A percentile compares a stretch with the other conserved stretches of the same genome.
Conservation (phyloP, 2,329 filamentous ascomycete genomes). For the Pleoardoris graminearum region DNA sequence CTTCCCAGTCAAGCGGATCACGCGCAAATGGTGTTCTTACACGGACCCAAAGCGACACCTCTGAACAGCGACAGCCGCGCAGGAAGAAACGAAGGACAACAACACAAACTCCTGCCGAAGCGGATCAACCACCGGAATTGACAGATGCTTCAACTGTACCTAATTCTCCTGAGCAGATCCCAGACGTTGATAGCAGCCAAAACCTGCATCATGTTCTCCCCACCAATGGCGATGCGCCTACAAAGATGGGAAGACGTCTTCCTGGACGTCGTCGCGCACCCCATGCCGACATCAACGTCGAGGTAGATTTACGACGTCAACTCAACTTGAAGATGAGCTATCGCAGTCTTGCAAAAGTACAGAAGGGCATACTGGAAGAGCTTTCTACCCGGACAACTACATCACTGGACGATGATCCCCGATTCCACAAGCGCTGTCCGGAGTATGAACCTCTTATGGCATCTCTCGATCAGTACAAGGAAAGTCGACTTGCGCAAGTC, state of each 20-base stretch:
- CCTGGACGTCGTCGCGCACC: slow-evolving; percentile 53
- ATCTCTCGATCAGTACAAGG: slow-evolving; percentile 56
- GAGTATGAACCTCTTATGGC: slow-evolving; percentile 58
- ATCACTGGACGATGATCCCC: slow-evolving; percentile 58
- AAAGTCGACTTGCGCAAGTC: slow-evolving; percentile 44
- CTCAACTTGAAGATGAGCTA: slow-evolving; percentile 68
- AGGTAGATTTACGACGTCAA: slow-evolving; percentile 59
- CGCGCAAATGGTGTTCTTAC: slow-evolving; percentile 39
- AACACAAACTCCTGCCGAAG: slow-evolving; percentile 30
- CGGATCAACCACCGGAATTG: slow-evolving; percentile 41
- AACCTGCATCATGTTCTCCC: slow-evolving; percentile 41
- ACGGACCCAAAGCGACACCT: slow-evolving; percentile 41
- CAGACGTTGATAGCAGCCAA: slow-evolving; percentile 37
- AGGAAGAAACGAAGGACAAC: slow-evolving; percentile 40
- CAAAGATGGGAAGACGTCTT: slow-evolving; percentile 43
- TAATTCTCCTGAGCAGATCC: slow-evolving; percentile 42
- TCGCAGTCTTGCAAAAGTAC: slow-evolving; percentile 62
- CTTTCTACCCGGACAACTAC: slow-evolving; percentile 64
- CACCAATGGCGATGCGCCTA: slow-evolving; percentile 41
- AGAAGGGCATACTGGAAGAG: slow-evolving; percentile 68
- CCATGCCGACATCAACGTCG: slow-evolving; percentile 51
- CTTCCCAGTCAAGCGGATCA: slow-evolving; percentile 34
- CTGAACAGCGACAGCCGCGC: slow-evolving; percentile 41
- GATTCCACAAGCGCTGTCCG: slow-evolving; percentile 57
- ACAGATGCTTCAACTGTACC: slow-evolving; percentile 43